Evolutionary conservation across 805 yeast species (phyloP).

Genomic region (Peterozyma toletana): DNA sequence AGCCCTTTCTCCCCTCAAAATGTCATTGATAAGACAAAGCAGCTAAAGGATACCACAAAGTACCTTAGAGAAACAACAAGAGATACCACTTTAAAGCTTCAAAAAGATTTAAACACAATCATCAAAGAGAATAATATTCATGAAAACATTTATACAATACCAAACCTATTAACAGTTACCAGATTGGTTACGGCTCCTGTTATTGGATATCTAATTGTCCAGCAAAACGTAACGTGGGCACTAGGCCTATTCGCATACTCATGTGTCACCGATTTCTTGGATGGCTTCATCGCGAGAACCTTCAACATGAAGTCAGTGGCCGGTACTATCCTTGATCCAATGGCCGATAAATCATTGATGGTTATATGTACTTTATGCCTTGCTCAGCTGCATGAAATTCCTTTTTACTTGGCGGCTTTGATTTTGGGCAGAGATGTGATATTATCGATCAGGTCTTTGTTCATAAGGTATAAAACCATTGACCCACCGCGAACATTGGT

Average conservation of each 20-base stretch:
- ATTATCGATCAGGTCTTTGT: conserved; percentile 65
- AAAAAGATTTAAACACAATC: conserved; percentile 21
- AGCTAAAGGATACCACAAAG: conserved; percentile 9
- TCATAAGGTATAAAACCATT: conserved; percentile 63
- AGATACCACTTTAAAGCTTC: conserved; percentile 14
- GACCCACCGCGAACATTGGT: conserved; percentile 69
- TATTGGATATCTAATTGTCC: conserved; percentile 71
- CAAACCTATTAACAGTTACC: conserved; percentile 77
- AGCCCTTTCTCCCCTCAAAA: no score
- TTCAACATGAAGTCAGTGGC: conserved; percentile 71
- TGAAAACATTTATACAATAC: conserved; percentile 73
- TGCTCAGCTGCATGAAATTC: conserved; percentile 62
- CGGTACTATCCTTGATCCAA: conserved; percentile 90
- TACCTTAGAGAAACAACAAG: conserved; percentile 13
- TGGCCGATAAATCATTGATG: conserved; percentile 92
- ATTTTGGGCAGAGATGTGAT: conserved; percentile 81
- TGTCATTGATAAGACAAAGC: not conserved
- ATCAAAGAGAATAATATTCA: conserved; percentile 26
- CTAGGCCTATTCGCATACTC: conserved; percentile 74
- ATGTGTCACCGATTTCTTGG: conserved; percentile 84
- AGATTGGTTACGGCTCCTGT: conserved; percentile 79
- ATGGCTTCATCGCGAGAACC: conserved; percentile 84
- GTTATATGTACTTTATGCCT: conserved; percentile 74
- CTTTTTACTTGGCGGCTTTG: conserved; percentile 55
- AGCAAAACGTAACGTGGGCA: conserved; percentile 58